Percentiles rank a stretch among this genome's conserved stretches.
Conservation (phyloP, 306 rosid genomes). For the Datisca glomerata region DNA sequence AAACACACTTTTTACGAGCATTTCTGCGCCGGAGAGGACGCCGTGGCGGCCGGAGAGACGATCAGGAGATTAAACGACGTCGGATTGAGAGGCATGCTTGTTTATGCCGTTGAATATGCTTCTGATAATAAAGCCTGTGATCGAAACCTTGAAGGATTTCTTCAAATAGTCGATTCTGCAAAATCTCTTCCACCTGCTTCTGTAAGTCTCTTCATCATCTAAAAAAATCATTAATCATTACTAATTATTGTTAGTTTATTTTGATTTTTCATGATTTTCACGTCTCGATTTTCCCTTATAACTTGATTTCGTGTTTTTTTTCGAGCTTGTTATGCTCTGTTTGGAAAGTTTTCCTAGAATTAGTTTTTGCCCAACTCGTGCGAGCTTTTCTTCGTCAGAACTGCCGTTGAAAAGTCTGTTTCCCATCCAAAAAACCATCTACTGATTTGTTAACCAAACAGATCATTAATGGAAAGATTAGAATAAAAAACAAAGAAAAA, state of each 20-base stretch:
- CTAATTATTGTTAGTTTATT: background rate
- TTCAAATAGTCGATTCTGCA: constrained; percentile 43
- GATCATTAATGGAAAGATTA: background rate
- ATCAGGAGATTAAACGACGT: constrained; percentile 27
- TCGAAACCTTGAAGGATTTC: constrained; percentile 40
- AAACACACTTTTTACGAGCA: constrained; percentile 38
- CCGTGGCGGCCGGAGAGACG: constrained; percentile 24
- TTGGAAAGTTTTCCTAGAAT: background rate
- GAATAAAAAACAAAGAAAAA: background rate
- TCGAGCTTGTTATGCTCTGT: background rate
- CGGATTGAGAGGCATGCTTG: constrained; percentile 72
- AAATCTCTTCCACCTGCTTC: constrained; percentile 62
- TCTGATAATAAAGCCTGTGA: constrained; percentile 47
- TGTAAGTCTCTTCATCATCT: constrained; percentile 25
- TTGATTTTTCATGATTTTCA: constrained; percentile 3
- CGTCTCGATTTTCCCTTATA: background rate
- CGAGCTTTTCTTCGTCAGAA: too few relatives aligned
- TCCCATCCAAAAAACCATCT: too few relatives aligned
- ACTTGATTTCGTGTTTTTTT: background rate
- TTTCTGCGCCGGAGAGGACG: constrained; percentile 83
- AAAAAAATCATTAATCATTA: background rate
- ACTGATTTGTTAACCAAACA: too few relatives aligned
- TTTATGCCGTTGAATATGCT: constrained; percentile 67
- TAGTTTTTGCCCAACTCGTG: too few relatives aligned
- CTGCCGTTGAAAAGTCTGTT: too few relatives aligned